These are phyloP conservation scores for Pseudogymnoascus sp. DNA, from an alignment of 2,329 filamentous ascomycete species.

Conservation along the genomic window DNA sequence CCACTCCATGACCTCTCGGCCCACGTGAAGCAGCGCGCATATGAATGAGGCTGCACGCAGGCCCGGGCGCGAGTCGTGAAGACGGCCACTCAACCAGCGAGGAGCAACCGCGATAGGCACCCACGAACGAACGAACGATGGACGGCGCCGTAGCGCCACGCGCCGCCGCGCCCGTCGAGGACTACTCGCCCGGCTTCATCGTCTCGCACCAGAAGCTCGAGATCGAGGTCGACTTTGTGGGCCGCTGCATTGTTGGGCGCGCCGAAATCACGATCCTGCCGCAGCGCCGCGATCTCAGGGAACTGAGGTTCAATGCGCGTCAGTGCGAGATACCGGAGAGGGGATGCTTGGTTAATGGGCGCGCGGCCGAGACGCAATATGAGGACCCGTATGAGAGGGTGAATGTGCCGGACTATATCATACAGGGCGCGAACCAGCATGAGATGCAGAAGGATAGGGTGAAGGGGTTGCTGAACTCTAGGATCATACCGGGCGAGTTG, in stretches of 20 bases:
- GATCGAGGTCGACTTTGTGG: slow-evolving; percentile 79
- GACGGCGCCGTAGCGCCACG: not conserved
- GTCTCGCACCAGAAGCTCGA: slow-evolving; percentile 81
- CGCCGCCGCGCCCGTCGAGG: slow-evolving; percentile 10
- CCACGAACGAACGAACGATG: not conserved
- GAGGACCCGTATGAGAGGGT: slow-evolving; percentile 61
- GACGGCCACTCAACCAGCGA: not conserved
- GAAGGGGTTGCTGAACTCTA: slow-evolving; percentile 28
- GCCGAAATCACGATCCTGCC: slow-evolving; percentile 68
- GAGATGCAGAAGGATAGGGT: slow-evolving; percentile 64
- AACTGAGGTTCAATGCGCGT: slow-evolving; percentile 53
- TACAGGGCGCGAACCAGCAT: slow-evolving; percentile 65
- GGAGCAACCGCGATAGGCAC: slow-evolving; percentile 1
- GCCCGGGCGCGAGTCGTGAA: slow-evolving; percentile 7
- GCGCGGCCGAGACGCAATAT: slow-evolving; percentile 27
- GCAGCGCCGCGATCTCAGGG: slow-evolving; percentile 47
- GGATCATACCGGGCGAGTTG: slow-evolving; percentile 47
- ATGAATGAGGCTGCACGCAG: slow-evolving; percentile 4
- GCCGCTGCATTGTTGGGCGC: slow-evolving; percentile 65
- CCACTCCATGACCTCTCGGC: not conserved
- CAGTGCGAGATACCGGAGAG: slow-evolving; percentile 51
- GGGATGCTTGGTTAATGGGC: slow-evolving; percentile 43
- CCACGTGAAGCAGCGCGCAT: not conserved
- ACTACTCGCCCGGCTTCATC: slow-evolving; percentile 30
- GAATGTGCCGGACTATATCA: slow-evolving; percentile 51